Evolutionary conservation across 1,284 basidiomycete species (phyloP).

Genomic region (Phenoliferia sp.): DNA sequence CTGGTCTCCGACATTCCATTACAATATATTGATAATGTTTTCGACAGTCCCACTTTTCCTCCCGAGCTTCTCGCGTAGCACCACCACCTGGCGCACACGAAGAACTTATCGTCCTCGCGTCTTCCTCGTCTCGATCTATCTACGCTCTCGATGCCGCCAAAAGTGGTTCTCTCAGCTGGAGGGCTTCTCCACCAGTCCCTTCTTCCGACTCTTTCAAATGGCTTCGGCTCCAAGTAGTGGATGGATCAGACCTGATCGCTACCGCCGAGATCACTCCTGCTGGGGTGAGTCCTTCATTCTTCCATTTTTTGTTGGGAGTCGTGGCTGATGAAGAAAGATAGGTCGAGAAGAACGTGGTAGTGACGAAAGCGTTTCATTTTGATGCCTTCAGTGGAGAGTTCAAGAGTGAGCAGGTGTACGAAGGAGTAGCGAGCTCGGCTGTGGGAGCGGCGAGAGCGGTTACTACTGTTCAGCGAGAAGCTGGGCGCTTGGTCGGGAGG

Average conservation of each 20-base stretch:
- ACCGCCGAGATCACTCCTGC: background rate
- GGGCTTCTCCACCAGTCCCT: background rate
- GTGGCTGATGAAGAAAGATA: no score
- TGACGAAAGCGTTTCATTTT: background rate
- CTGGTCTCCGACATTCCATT: background rate
- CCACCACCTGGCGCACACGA: slow-evolving; percentile 39
- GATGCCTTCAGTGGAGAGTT: background rate
- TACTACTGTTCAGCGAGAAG: no score
- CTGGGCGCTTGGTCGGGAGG: background rate
- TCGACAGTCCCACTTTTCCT: background rate
- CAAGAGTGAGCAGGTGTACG: background rate
- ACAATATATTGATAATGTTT: background rate
- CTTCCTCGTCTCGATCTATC: background rate
- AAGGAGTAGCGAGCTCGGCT: background rate
- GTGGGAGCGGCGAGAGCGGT: background rate
- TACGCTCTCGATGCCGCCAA: background rate
- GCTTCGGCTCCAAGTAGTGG: background rate
- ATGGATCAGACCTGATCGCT: background rate
- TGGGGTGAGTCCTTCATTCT: background rate
- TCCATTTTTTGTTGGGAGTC: background rate
- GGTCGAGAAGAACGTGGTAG: background rate
- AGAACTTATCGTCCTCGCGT: background rate
- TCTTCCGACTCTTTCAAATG: background rate
- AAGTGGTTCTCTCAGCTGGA: background rate
- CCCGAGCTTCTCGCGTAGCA: background rate